These are phyloP conservation scores for Aegilops bicornis DNA, from an alignment of 176 grass and related monocot species.

Conservation along the genomic window DNA sequence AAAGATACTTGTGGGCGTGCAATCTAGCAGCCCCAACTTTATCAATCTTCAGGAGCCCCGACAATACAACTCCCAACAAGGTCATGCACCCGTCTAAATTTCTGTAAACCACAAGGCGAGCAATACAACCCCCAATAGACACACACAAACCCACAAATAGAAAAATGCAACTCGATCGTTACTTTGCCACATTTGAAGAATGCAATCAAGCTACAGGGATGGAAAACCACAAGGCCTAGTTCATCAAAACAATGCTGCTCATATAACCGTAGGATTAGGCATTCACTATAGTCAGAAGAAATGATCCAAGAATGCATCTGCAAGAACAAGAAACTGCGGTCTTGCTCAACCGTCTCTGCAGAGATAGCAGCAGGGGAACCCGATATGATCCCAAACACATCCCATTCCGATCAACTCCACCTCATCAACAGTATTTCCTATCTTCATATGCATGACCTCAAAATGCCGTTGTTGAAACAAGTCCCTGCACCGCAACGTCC, in stretches of 20 bases:
- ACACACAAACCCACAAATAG: not conserved
- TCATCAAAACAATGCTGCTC: conserved; percentile 30
- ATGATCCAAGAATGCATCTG: conserved; percentile 39
- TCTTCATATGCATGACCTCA: conserved; percentile 25
- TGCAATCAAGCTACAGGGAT: not conserved
- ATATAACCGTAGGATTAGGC: conserved; percentile 28
- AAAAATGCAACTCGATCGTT: not conserved
- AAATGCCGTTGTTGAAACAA: too few species aligned
- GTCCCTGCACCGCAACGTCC: too few species aligned
- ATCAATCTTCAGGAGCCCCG: too few species aligned
- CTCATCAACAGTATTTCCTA: conserved; percentile 19
- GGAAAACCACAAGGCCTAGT: not conserved
- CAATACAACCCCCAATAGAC: not conserved
- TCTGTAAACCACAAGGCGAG: not conserved
- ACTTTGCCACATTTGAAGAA: not conserved
- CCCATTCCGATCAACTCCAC: conserved; percentile 25
- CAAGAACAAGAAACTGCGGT: conserved; percentile 3
- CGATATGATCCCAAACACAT: not conserved
- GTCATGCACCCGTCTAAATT: too few species aligned
- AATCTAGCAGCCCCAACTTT: too few species aligned
- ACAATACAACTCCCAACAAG: too few species aligned
- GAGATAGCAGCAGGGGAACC: conserved; percentile 39
- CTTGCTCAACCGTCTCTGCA: conserved; percentile 23
- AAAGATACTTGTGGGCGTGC: too few species aligned
- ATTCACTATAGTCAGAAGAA: conserved; percentile 26